These are phyloP conservation scores for Solanum rostratum DNA, from an alignment of 257 asterid species.

Conservation along the genomic window DNA sequence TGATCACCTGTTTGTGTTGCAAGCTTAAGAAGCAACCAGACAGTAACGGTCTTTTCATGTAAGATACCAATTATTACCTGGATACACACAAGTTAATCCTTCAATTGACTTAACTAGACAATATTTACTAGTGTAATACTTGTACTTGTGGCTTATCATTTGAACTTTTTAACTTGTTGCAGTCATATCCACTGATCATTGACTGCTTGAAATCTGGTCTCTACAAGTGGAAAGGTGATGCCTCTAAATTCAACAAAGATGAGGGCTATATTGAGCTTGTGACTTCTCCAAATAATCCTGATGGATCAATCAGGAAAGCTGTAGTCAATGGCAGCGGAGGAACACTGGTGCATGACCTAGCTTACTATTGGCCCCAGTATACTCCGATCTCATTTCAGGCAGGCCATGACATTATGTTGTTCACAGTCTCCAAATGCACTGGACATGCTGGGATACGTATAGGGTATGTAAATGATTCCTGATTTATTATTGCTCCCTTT, in stretches of 20 bases:
- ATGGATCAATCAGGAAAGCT: conserved; percentile 55
- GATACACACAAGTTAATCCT: not conserved
- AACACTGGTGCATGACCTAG: conserved; percentile 63
- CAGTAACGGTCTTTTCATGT: not conserved
- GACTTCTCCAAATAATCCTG: conserved; percentile 92
- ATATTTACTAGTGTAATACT: not conserved
- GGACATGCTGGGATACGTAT: conserved; percentile 91
- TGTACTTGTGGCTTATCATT: not conserved
- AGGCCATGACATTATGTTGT: conserved; percentile 78
- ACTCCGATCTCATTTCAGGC: conserved; percentile 58
- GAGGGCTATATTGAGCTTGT: conserved; percentile 75
- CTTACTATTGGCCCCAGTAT: conserved; percentile 96
- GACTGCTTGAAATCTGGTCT: conserved; percentile 77
- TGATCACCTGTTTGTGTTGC: not conserved
- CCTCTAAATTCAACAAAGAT: conserved; percentile 38
- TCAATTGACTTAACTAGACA: not conserved
- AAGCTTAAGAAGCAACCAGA: not conserved
- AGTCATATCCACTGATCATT: conserved; percentile 75
- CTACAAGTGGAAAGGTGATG: conserved; percentile 82
- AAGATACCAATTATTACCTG: not conserved
- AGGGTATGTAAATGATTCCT: conserved; percentile 37
- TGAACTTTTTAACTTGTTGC: conserved; percentile 14
- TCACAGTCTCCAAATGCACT: conserved; percentile 82
- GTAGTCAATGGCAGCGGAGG: conserved; percentile 43
- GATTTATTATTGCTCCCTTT: not conserved